Evolutionary conservation across 768 basidiomycete genomes (phyloP), one percentile per base, ranked within the genome.

Genomic region (Kwoniella botswanensis): DNA sequence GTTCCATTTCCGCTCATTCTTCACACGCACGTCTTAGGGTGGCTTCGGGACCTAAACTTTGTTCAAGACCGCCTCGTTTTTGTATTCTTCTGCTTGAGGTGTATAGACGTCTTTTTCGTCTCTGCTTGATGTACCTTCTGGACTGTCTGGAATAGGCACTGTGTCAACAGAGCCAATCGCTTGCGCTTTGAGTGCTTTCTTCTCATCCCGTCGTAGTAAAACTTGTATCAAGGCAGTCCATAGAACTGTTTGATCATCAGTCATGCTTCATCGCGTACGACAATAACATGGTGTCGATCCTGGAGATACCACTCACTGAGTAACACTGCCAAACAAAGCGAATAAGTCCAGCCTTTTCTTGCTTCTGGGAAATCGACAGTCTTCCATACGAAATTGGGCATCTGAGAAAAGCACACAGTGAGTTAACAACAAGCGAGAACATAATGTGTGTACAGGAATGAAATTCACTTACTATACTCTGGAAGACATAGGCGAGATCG

Each of bases 341-440:
- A 55, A 67, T 75, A 77, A 2, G 74, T 76, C 67, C 59, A 73
- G 1, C 78, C 78, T 63, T 73, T 79, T 46, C 26, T 58, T n/a
- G 78, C 78, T 44, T 65, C 68, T 6, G 79, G 79, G 74, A 76
- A 78, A 57, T 76, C 68, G 12, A 58, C 64, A 4, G 75, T 76
- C 57, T 77, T 79, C 79, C 79, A 80, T 15, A 75, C 74, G 50
- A 80, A 78, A 62, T 80, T 79, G 41, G 79, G 79, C 7, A 73
- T 55, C 65, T 65, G 29, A 21, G 22, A 57, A n/a, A 15, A 9
- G 9, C 29, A 44, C 10, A 42, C 4, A n/a, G 18, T 35, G 35
- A 13, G 26, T 58, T 29, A 4, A 29, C 59, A 52, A 29, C 29
- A 29, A 29, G 29, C 29, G 4, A 29, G 29, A 29, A 29, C 29